Evolutionary conservation across 2,329 filamentous ascomycete genomes (phyloP), one percentile per base, ranked within the genome.

Genomic region (Alternaria panax): DNA sequence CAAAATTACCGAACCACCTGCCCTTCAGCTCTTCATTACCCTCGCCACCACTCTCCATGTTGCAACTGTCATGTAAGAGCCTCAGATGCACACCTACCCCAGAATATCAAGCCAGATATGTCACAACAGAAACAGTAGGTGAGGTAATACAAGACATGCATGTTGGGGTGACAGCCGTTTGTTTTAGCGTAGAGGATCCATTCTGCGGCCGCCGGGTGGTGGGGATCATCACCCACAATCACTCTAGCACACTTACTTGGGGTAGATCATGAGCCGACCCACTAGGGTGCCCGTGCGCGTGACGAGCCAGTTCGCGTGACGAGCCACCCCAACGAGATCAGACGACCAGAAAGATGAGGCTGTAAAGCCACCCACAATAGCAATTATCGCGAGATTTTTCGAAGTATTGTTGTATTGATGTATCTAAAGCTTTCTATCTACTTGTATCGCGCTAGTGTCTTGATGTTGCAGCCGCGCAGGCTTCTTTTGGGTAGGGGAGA

Each of bases 91-190:
- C 32, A 54, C 25, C 40, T 51, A 48, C 56, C 60, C 55, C 59
- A 46, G 62, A 60, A 54, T 27, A 36, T 41, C 34, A 32, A 57
- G 40, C 9, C 34, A 32, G 46, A 55, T 54, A 50, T 50, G 58
- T 57, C 51, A 54, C 63, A 27, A 58, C 57, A 54, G 45, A 56
- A 46, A 51, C 51, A 56, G 62, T 63, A 56, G 57, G 58, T 32
- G 61, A 62, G 65, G 62, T 72, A 57, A 56, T 63, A 71, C 69
- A 55, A 68, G 71, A 68, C 68, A 68, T 66, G 63, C 59, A 66
- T 60, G 60, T 61, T 64, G 65, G 67, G 61, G 70, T 73, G 68
- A 70, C 73, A 75, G 69, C 72, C 72, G 72, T 75, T 74, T 69
- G 67, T 72, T 67, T 71, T 75, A 71, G 72, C 67, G 66, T 57